Evolutionary conservation across 805 yeast genomes (phyloP).

Genomic region (Lachancea nothofagi): DNA sequence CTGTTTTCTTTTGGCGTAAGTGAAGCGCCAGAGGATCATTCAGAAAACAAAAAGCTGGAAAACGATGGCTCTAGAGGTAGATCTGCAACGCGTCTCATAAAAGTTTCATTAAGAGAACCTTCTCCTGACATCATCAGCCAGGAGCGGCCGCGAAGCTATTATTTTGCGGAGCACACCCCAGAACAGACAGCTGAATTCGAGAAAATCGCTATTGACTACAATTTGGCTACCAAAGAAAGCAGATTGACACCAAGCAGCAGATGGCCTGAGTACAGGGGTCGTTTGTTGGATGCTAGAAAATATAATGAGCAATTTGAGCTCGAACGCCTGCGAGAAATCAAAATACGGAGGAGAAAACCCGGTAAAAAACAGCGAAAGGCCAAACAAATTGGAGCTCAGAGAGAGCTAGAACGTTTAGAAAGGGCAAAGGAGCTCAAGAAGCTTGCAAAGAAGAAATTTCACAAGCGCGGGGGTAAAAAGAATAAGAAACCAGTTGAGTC

Average conservation of each 20-base stretch:
- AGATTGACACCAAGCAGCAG: slow-evolving; percentile 8
- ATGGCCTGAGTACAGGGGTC: slow-evolving; percentile 16
- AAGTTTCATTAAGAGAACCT: slow-evolving; percentile 25
- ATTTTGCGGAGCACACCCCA: slow-evolving; percentile 17
- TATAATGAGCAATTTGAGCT: slow-evolving; percentile 19
- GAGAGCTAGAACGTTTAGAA: slow-evolving; percentile 22
- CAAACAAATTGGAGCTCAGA: slow-evolving; percentile 20
- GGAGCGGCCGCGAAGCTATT: slow-evolving; percentile 24
- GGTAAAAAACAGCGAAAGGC: slow-evolving; percentile 33
- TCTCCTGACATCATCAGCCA: slow-evolving; percentile 14
- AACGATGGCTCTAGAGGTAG: slow-evolving; percentile 10
- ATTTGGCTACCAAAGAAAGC: slow-evolving; percentile 14
- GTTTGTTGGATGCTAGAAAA: slow-evolving; percentile 14
- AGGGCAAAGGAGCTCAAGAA: slow-evolving; percentile 23
- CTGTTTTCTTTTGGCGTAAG: slow-evolving; percentile 22
- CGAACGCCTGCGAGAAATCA: slow-evolving; percentile 11
- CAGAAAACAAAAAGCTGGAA: neutral
- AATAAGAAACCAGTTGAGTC: slow-evolving; percentile 25
- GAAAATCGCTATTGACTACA: slow-evolving; percentile 20
- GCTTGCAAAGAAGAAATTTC: slow-evolving; percentile 30
- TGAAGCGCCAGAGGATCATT: too few species aligned
- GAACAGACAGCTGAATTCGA: slow-evolving; percentile 15
- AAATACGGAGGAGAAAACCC: slow-evolving; percentile 23
- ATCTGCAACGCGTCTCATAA: slow-evolving; percentile 20
- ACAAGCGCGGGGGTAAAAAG: slow-evolving; percentile 35